Percentiles rank a stretch among this genome's conserved stretches.
Evolutionary conservation across 257 asterid species (phyloP).

Genomic region (Craterostigma plantagineum): DNA sequence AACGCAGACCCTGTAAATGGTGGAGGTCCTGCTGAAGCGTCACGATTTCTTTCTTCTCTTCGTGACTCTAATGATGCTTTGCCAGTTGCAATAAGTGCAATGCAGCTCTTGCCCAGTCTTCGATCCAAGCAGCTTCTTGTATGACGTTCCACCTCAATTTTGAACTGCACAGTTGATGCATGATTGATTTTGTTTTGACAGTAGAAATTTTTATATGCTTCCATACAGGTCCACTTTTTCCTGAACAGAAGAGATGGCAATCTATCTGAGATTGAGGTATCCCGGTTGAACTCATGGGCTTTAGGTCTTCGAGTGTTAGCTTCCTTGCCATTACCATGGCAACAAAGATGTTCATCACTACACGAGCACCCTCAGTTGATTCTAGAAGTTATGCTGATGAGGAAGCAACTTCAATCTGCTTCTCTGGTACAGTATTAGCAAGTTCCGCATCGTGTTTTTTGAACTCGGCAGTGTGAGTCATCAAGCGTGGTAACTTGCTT

Average conservation of each 20-base stretch:
- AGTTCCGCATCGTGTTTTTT: constrained; percentile 1
- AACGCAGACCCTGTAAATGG: constrained; percentile 90
- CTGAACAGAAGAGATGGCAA: constrained; percentile 84
- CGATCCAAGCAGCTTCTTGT: constrained; percentile 98
- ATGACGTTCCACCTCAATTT: constrained; percentile 21
- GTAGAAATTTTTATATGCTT: constrained; percentile 14
- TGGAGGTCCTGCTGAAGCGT: constrained; percentile 99
- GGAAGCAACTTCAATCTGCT: constrained; percentile 95
- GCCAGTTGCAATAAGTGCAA: constrained; percentile 97
- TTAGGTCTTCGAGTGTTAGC: constrained; percentile 95
- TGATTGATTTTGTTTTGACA: constrained; percentile 9
- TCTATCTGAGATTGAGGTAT: constrained; percentile 72
- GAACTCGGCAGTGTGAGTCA: constrained; percentile 6
- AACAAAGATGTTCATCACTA: constrained; percentile 87
- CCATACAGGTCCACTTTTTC: constrained; percentile 84
- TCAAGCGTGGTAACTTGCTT: constrained; percentile 14
- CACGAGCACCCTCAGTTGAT: constrained; percentile 95
- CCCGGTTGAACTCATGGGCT: constrained; percentile 93
- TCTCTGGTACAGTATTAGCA: constrained; percentile 45
- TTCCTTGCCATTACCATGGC: constrained; percentile 93
- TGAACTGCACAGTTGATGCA: constrained; percentile 10
- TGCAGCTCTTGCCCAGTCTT: constrained; percentile 95
- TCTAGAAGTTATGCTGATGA: constrained; percentile 87
- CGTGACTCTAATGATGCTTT: constrained; percentile 88
- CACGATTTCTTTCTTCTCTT: constrained; percentile 85